Evolutionary conservation across 805 yeast species (phyloP).

Genomic region (Teunomyces pallodes): DNA sequence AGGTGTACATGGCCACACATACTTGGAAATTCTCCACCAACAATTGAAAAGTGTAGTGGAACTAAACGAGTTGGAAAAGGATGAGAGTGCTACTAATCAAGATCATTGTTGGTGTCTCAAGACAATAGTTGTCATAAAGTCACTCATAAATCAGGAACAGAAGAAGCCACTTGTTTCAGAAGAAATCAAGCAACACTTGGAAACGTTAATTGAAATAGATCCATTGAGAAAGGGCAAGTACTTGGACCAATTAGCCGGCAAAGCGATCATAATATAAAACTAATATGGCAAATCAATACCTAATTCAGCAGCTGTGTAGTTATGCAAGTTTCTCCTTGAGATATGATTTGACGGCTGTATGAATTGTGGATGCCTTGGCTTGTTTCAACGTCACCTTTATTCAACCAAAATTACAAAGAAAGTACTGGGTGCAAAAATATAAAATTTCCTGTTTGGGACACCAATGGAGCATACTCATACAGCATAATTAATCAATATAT

Average conservation of each 20-base stretch:
- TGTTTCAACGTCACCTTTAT: neutral
- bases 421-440: slow-evolving; percentile 1
- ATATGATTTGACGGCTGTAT: neutral
- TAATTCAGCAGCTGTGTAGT: neutral
- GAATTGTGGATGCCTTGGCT: neutral
- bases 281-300: neutral
- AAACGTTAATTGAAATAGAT: slow-evolving; percentile 51
- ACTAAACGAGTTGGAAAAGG: slow-evolving; percentile 69
- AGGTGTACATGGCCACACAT: slow-evolving; percentile 23
- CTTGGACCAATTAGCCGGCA: slow-evolving; percentile 32
- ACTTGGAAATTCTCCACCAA: slow-evolving; percentile 36
- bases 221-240: slow-evolving; percentile 67
- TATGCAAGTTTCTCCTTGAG: too few relatives aligned
- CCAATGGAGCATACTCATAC: neutral
- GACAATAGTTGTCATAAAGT: slow-evolving; percentile 48
- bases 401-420: neutral
- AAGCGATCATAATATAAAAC: slow-evolving; percentile 4
- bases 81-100: slow-evolving; percentile 48
- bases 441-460: slow-evolving; percentile 2
- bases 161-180: neutral
- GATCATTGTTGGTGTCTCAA: slow-evolving; percentile 80
- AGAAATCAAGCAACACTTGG: slow-evolving; percentile 36
- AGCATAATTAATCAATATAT: neutral
- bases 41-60: slow-evolving; percentile 54
- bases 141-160: slow-evolving; percentile 16